Percentiles rank a stretch among this genome's conserved stretches.
Evolutionary conservation across 2,329 filamentous ascomycete genomes (phyloP).

Genomic region (Nemania abortiva): DNA sequence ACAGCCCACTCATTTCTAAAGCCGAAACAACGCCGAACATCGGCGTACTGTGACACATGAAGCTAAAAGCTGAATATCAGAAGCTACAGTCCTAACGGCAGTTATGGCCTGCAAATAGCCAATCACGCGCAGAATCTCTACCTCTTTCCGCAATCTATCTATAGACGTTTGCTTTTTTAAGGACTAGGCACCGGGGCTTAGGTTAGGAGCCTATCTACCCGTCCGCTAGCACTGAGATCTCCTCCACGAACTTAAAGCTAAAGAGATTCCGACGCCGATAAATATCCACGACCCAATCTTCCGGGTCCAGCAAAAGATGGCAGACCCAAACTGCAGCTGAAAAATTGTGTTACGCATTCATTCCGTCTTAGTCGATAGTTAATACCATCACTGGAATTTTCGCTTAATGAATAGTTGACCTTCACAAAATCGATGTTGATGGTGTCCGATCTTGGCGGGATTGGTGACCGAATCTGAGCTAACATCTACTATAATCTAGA

Average conservation of each 20-base stretch:
- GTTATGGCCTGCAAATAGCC: background rate
- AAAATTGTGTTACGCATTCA: background rate
- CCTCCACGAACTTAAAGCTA: too few species aligned
- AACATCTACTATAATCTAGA: background rate
- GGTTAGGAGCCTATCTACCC: background rate
- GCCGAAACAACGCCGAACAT: constrained; percentile 26
- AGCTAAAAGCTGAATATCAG: background rate
- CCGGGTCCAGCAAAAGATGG: background rate
- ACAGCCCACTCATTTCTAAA: constrained; percentile 29
- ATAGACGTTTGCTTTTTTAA: background rate
- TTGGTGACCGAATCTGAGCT: background rate
- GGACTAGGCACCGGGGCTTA: too few species aligned
- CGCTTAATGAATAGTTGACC: background rate
- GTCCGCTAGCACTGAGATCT: background rate
- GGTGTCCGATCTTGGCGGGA: background rate
- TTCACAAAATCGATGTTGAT: background rate
- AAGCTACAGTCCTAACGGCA: background rate
- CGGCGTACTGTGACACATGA: constrained; percentile 16
- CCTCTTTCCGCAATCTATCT: background rate
- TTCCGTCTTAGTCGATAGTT: background rate
- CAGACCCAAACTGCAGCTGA: background rate
- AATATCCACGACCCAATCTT: too few species aligned
- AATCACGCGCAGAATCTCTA: background rate
- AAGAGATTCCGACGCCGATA: too few species aligned
- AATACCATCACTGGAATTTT: background rate